Percentiles rank a stretch among this genome's conserved stretches.
Conservation (phyloP, 1,284 basidiomycete species). For the Melampsora occidentalis region DNA sequence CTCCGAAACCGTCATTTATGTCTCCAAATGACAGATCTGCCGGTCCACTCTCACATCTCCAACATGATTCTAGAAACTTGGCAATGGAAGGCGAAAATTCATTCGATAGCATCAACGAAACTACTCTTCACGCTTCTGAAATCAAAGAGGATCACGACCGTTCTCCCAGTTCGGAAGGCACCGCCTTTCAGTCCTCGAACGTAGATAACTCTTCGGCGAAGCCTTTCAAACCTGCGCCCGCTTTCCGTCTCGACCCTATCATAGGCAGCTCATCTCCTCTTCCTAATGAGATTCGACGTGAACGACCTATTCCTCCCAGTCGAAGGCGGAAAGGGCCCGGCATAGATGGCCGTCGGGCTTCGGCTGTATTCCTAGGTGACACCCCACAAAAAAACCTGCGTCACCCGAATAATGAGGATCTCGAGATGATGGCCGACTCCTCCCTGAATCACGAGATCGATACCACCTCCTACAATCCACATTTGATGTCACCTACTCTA, state of each 20-base stretch:
- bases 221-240: neutral
- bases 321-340: conserved; percentile 14
- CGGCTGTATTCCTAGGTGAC: neutral
- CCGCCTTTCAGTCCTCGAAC: conserved; percentile 1
- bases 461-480: conserved; percentile 10
- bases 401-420: neutral
- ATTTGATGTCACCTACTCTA: neutral
- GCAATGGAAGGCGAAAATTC: conserved; percentile 15
- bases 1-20: neutral
- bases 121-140: neutral
- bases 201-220: neutral
- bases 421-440: neutral
- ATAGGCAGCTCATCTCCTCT: conserved; percentile 6
- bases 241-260: neutral
- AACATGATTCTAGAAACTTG: neutral
- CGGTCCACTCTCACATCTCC: neutral
- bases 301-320: conserved; percentile 25
- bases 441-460: conserved; percentile 5
- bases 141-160: neutral
- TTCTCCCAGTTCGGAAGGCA: neutral
- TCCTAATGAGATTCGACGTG: neutral
- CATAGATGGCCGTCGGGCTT: neutral
- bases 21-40: neutral
- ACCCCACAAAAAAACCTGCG: neutral
- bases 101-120: conserved; percentile 16